Evolutionary conservation across 177 flowering plant species (phyloP), one percentile per base, ranked within the genome.

Genomic region (Tripterygium wilfordii): DNA sequence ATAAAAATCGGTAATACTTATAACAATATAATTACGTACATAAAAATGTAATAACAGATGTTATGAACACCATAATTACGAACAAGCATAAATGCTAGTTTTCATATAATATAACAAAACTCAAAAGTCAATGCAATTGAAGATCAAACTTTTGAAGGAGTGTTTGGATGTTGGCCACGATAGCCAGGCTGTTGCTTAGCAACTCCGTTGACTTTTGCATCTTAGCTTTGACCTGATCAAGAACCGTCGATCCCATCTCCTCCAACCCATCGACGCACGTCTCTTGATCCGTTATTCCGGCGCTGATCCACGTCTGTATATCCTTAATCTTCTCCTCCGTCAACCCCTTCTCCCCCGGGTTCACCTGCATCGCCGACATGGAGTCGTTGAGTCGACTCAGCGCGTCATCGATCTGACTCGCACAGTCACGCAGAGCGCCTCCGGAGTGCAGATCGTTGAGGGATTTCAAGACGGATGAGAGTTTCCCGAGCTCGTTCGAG

Each of bases 261-360:
- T 71, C 78, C 48, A 87, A 61, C 7, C 94, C 94, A 24, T 87
- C 90, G 15, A 68, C 25, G 59, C 96, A 87, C 13, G 88, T 85
- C 24, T 83, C 84, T 39, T 72, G 77, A 48, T 87, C 76, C 0
- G 85, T 76, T 20, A 85, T 45, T 18, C 85, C 80, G 0, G 72
- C 69, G 54, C 89, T 80, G 50, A 87, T 51, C 96, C 96, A 87
- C 26, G 94, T 66, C 56, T 57, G 62, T 0, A 85, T 38, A 35
- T 88, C 85, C 8, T 51, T 59, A 36, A 70, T 40, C 58, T 57
- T 70, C 60, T 10, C 31, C 49, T 63, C 61, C 25, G 68, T 64
- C 69, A 72, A 33, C 55, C n/a, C 28, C 48, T 53, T 44, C 65
- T 62, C 65, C 16, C 61, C 72, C 1, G 50, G 20, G 0, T 30